Conservation (phyloP, 2,329 filamentous ascomycete species). For the Chaetothyriales sp. region DNA sequence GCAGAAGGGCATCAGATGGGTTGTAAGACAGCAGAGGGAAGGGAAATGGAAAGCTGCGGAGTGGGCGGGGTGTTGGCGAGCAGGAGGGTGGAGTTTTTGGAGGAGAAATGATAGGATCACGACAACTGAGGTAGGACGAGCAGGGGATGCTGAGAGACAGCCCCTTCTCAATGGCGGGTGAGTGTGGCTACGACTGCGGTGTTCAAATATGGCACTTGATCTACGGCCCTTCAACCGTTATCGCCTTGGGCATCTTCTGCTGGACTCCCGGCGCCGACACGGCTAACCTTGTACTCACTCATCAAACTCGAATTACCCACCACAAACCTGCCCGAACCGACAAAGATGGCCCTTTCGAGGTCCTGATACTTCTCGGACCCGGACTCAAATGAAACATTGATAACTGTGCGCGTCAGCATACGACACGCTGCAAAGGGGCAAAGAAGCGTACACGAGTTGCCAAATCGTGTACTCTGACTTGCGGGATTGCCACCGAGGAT, state of each 20-base stretch:
- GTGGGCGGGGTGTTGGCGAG: conserved; percentile 13
- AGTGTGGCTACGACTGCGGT: not conserved
- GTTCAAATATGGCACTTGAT: not conserved
- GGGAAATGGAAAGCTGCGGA: conserved; percentile 10
- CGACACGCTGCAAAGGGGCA: not conserved
- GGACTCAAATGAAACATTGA: conserved; percentile 28
- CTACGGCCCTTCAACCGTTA: not conserved
- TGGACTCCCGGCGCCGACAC: conserved; percentile 17
- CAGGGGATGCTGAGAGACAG: not conserved
- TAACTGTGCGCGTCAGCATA: conserved; percentile 19
- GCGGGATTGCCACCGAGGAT: conserved; percentile 24
- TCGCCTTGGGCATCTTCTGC: not conserved
- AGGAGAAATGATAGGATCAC: not conserved
- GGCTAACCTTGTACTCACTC: conserved; percentile 32
- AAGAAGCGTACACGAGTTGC: conserved; percentile 26
- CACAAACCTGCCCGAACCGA: conserved; percentile 28
- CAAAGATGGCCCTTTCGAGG: conserved; percentile 29
- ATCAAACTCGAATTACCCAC: conserved; percentile 12
- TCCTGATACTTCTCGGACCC: conserved; percentile 30
- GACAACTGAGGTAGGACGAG: not conserved
- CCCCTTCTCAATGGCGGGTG: not conserved
- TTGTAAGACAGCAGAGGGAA: conserved; percentile 1
- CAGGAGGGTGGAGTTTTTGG: not conserved
- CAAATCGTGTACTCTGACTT: conserved; percentile 26
- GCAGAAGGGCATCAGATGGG: conserved; percentile 46